These are phyloP conservation scores for Pythium vanterpoolii DNA, from an alignment of 352 stramenopile genomes.

Conservation along the genomic window DNA sequence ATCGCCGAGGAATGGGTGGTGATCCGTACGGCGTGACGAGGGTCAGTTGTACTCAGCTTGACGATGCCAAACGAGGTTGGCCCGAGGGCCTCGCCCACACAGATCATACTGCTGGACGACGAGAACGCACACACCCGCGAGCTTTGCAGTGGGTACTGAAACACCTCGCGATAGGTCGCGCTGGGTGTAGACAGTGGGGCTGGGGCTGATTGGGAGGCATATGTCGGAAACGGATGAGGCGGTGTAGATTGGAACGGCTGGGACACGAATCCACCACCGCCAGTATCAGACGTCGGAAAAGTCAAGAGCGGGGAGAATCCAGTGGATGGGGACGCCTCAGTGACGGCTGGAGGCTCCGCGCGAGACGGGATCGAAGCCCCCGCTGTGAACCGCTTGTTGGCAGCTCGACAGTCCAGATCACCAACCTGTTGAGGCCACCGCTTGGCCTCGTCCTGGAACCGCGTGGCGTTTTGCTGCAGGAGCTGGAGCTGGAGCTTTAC, in stretches of 20 bases:
- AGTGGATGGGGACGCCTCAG: neutral
- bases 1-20: constrained; percentile 41
- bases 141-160: constrained; percentile 30
- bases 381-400: constrained; percentile 20
- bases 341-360: neutral
- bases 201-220: neutral
- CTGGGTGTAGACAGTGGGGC: neutral
- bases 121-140: constrained; percentile 59
- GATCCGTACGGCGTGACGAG: constrained; percentile 29
- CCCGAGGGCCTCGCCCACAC: constrained; percentile 42
- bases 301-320: neutral
- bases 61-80: constrained; percentile 33
- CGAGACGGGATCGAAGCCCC: neutral
- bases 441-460: constrained; percentile 23
- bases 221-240: neutral
- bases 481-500: constrained; percentile 40
- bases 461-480: constrained; percentile 20
- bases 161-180: constrained; percentile 41
- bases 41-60: constrained; percentile 41
- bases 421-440: constrained; percentile 32
- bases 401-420: constrained; percentile 25
- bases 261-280: neutral
- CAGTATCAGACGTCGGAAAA: neutral
- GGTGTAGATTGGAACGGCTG: neutral
- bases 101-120: constrained; percentile 42